Evolutionary conservation across 2,329 filamentous ascomycete species (phyloP).

Genomic region (Penicillium brasilianum): DNA sequence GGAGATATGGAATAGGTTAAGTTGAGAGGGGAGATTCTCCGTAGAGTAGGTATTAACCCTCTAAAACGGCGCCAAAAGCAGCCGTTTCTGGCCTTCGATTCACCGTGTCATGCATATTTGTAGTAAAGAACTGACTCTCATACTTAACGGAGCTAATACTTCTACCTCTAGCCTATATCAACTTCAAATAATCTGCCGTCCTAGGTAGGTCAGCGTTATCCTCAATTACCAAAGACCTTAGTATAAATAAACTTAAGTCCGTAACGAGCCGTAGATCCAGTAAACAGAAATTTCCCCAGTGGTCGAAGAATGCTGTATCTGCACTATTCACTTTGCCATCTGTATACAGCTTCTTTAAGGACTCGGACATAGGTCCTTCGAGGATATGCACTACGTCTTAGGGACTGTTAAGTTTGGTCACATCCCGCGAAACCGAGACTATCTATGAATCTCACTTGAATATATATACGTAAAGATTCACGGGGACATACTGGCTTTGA

Average conservation of each 20-base stretch:
- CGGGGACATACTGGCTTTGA: constrained; percentile 21
- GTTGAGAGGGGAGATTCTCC: too few relatives aligned
- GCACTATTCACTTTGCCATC: constrained; percentile 36
- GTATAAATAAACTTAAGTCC: constrained; percentile 38
- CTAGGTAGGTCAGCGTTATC: constrained; percentile 50
- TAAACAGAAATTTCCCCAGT: constrained; percentile 45
- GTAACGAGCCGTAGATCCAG: constrained; percentile 44
- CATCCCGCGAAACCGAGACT: constrained; percentile 38
- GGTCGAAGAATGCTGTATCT: constrained; percentile 47
- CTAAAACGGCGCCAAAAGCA: too few relatives aligned
- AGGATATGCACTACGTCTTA: constrained; percentile 40
- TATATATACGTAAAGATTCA: constrained; percentile 40
- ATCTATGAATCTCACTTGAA: constrained; percentile 43
- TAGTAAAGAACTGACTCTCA: constrained; percentile 28
- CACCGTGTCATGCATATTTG: too few relatives aligned
- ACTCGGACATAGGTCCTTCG: constrained; percentile 39
- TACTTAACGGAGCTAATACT: constrained; percentile 29
- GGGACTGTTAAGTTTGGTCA: constrained; percentile 43
- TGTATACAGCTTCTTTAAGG: constrained; percentile 33
- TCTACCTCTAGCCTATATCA: constrained; percentile 40
- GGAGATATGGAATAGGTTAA: too few relatives aligned
- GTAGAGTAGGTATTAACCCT: too few relatives aligned
- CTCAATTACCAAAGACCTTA: constrained; percentile 42
- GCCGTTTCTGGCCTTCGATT: too few relatives aligned
- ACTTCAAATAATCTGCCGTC: constrained; percentile 48